Evolutionary conservation across 2,329 filamentous ascomycete species (phyloP).

Genomic region (Knufia fluminis): DNA sequence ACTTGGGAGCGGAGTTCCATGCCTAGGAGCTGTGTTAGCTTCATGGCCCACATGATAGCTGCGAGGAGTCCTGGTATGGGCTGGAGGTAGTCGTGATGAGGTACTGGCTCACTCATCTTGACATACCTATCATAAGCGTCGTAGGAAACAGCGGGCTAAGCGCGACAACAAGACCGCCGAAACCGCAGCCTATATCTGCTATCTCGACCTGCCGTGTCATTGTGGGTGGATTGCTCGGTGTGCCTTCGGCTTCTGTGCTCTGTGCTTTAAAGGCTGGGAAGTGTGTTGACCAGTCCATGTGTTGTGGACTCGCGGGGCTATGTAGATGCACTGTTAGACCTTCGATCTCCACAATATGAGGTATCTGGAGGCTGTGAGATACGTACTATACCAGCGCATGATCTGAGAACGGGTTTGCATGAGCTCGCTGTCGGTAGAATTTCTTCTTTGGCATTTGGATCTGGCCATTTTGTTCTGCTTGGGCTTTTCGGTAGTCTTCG

Average conservation of each 20-base stretch:
- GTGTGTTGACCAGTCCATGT: constrained; percentile 85
- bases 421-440: constrained; percentile 91
- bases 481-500: constrained; percentile 52
- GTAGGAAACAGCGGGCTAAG: constrained; percentile 73
- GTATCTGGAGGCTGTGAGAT: constrained; percentile 1
- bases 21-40: constrained; percentile 52
- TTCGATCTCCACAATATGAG: too few relatives aligned
- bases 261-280: constrained; percentile 63
- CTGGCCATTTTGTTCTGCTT: constrained; percentile 25
- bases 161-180: constrained; percentile 81
- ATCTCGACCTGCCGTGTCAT: constrained; percentile 66
- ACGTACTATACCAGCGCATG: constrained; percentile 79
- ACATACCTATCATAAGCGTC: constrained; percentile 67
- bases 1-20: constrained; percentile 90
- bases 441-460: constrained; percentile 77
- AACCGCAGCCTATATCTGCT: constrained; percentile 94
- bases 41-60: too few relatives aligned
- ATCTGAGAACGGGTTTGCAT: constrained; percentile 97
- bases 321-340: not conserved
- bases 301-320: constrained; percentile 66
- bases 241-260: constrained; percentile 19
- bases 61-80: too few relatives aligned
- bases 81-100: too few relatives aligned
- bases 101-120: not conserved
- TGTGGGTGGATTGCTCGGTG: constrained; percentile 25